Percentiles rank a stretch among this genome's conserved stretches.
Conservation (phyloP, 2,329 filamentous ascomycete species). For the Colletotrichum liaoningense region DNA sequence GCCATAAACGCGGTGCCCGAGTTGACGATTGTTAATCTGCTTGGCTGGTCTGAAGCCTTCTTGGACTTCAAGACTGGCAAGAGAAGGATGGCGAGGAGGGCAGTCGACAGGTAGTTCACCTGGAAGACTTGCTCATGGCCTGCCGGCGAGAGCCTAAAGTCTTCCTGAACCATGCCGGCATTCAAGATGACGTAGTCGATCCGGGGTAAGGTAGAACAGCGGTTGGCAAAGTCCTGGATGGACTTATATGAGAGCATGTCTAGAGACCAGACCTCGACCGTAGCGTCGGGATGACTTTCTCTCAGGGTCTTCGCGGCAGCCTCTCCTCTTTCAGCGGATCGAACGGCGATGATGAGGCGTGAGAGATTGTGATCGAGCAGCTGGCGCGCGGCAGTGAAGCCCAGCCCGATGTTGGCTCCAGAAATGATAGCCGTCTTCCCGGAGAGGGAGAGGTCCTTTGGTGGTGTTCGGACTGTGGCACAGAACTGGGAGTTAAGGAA, state of each 20-base stretch:
- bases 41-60: conserved; percentile 35
- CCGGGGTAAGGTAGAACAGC: conserved; percentile 44
- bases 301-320: conserved; percentile 49
- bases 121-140: conserved; percentile 57
- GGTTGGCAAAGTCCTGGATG: conserved; percentile 49
- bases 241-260: conserved; percentile 53
- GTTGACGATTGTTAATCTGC: conserved; percentile 44
- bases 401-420: conserved; percentile 61
- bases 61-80: conserved; percentile 47
- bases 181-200: conserved; percentile 55
- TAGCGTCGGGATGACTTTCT: conserved; percentile 43
- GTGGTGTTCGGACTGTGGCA: conserved; percentile 38
- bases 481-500: conserved; percentile 44
- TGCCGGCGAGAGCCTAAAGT: conserved; percentile 41
- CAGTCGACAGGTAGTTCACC: conserved; percentile 64
- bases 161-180: conserved; percentile 42
- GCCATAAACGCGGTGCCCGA: conserved; percentile 42
- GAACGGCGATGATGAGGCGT: conserved; percentile 59
- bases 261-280: conserved; percentile 54
- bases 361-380: conserved; percentile 51
- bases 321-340: conserved; percentile 55
- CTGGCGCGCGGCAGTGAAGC: conserved; percentile 55
- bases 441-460: conserved; percentile 41
- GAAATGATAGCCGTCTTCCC: conserved; percentile 59
- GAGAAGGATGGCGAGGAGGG: conserved; percentile 54